A percentile compares a stretch with the other conserved stretches of the same genome.
Evolutionary conservation across 768 basidiomycete genomes (phyloP).

Genomic region (Crepidotus variabilis): DNA sequence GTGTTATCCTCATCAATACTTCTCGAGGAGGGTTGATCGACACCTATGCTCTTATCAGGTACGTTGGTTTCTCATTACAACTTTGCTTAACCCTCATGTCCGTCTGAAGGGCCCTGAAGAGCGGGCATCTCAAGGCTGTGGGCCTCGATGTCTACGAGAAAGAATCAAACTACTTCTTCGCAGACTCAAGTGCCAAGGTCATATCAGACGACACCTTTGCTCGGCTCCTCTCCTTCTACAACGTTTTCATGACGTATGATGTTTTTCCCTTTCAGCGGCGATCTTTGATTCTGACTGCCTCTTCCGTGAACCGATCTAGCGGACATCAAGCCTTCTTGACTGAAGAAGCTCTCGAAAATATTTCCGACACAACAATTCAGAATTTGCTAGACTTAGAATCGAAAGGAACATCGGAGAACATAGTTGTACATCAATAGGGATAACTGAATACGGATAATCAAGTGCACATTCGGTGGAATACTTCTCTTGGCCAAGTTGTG

Average conservation of each 20-base stretch:
- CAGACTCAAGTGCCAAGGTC: slow-evolving; percentile 38
- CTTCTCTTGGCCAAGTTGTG: too few species aligned
- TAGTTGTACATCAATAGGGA: slow-evolving; percentile 15
- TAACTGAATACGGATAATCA: background rate
- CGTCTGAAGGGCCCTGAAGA: slow-evolving; percentile 29
- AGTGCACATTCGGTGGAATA: too few species aligned
- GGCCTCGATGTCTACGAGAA: slow-evolving; percentile 41
- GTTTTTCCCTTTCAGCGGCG: background rate
- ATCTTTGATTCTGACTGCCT: background rate
- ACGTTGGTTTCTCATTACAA: slow-evolving; percentile 1
- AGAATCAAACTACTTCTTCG: slow-evolving; percentile 39
- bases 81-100: background rate
- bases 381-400: slow-evolving; percentile 30
- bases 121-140: slow-evolving; percentile 36
- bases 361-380: slow-evolving; percentile 35
- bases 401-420: slow-evolving; percentile 27
- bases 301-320: slow-evolving; percentile 14
- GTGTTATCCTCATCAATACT: slow-evolving; percentile 39
- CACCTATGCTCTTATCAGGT: slow-evolving; percentile 38
- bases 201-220: slow-evolving; percentile 42
- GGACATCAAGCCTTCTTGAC: slow-evolving; percentile 44
- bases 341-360: slow-evolving; percentile 33
- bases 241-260: slow-evolving; percentile 39
- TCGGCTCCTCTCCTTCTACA: slow-evolving; percentile 42
- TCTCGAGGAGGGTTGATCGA: slow-evolving; percentile 40